phyloP scores from a whole-genome alignment of 208 protist genomes.

The Naegleria fowleri region DNA sequence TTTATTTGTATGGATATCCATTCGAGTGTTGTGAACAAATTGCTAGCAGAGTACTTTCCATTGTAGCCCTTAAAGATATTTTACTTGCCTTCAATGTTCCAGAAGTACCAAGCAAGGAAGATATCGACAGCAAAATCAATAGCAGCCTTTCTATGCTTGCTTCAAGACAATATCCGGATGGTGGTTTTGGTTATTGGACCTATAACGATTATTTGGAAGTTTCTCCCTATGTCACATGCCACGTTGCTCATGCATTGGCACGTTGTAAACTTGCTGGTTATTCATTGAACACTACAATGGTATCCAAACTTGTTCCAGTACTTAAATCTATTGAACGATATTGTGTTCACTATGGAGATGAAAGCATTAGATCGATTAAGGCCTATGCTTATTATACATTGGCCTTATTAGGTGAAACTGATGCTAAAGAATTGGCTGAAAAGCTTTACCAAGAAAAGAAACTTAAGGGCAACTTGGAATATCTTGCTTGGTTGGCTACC shows the following conservation, averaged over 20 bases:
- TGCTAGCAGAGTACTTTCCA: background rate
- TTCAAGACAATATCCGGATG: background rate
- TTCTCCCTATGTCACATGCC: background rate
- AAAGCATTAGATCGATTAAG: background rate
- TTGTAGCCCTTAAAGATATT: background rate
- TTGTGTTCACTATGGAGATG: background rate
- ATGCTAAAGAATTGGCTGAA: no score
- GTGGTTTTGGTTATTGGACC: background rate
- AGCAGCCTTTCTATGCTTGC: background rate
- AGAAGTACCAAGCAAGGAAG: background rate
- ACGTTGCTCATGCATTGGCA: background rate
- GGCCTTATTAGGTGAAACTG: background rate
- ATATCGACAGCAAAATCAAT: background rate
- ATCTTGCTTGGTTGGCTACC: no score
- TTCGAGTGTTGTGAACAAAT: constrained; percentile 30
- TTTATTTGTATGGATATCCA: constrained; percentile 33
- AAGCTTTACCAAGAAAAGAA: background rate
- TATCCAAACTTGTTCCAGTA: background rate
- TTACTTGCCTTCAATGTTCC: background rate
- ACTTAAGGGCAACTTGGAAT: no score
- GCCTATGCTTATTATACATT: background rate
- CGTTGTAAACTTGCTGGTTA: background rate
- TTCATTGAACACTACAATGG: background rate
- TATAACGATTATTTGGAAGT: background rate
- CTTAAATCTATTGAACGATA: background rate